A percentile compares a stretch with the other conserved stretches of the same genome.
These are phyloP conservation scores for Phytomonas francai DNA, from an alignment of 208 protist species.

Conservation along the genomic window DNA sequence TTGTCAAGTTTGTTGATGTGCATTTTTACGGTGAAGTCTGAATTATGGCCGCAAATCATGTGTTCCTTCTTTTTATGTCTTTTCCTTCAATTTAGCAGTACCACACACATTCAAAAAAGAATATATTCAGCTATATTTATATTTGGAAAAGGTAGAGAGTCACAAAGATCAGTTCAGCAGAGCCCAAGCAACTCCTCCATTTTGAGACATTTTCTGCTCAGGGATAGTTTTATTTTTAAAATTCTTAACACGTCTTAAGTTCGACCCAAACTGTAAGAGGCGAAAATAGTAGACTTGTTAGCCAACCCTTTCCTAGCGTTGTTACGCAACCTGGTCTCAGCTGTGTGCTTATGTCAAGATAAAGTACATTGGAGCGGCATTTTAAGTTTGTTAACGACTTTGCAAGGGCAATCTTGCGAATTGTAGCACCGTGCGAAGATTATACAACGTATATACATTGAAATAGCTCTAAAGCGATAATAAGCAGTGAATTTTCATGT, in stretches of 20 bases:
- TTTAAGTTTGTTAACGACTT: not conserved
- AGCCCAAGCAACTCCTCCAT: not conserved
- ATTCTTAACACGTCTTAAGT: not conserved
- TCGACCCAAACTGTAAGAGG: not conserved
- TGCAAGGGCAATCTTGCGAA: not conserved
- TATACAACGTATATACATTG: not conserved
- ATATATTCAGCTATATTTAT: not conserved
- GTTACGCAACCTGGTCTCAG: not conserved
- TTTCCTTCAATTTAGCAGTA: conserved; percentile 13
- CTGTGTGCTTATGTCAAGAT: not conserved
- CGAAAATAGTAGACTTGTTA: not conserved
- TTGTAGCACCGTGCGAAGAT: not conserved
- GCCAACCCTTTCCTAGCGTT: not conserved
- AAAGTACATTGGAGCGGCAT: not conserved
- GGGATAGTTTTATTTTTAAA: conserved; percentile 6
- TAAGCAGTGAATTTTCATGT: not conserved
- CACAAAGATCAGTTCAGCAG: not conserved
- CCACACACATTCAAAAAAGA: not conserved
- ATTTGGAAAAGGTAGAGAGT: not conserved
- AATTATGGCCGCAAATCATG: not conserved
- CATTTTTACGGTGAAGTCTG: not conserved
- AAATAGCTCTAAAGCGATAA: not conserved
- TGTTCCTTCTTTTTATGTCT: conserved; percentile 5
- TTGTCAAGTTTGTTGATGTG: not conserved
- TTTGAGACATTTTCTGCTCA: not conserved